Base-by-base conservation (phyloP, 192 early-diverging fungal genomes). In the Umbelopsis isabellina region DNA sequence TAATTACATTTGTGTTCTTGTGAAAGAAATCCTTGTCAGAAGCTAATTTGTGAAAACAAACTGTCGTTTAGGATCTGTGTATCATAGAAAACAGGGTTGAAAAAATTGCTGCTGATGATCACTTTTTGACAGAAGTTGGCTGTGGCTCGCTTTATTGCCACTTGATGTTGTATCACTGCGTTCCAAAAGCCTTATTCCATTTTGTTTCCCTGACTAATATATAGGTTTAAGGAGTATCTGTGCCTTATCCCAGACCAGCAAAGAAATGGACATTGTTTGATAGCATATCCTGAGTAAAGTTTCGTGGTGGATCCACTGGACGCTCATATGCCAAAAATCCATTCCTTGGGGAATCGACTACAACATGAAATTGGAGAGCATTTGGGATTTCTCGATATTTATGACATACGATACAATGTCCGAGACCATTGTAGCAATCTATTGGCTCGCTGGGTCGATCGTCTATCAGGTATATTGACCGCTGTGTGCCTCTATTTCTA, bases 261-360 rank as follows among this genome's bases (percentile, higher is more conserved):
- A 61, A 61, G 30, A 61, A 61, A 61, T 61, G 55, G 55, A 61
- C 55, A 33, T 61, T 61, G 12, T 61, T 61, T 61, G 55, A 61
- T 25, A 61, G 25, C 55, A 61, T 61, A 25, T 61, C 55, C 18
- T 61, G 55, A 35, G 55, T 61, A 30, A 61, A 61, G 27, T 61
- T 61, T 33, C 55, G 27, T 2, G 55, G 55, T 11, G 55, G 55
- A 33, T 61, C 55, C 8, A 61, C 55, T 12, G 12, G 11, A 18
- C 55, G 55, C 13, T 61, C 55, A 61, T 61, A 61, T 11, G 55
- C 55, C 25, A 61, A n/a, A 61, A 61, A 61, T 37, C 55, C 55
- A 35, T 61, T 61, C 33, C 55, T 61, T 16, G 55, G 55, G 4
- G 55, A 27, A 61, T 61, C 55, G 2, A 61, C 55, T n/a, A 61